Percentiles rank a stretch among this genome's conserved stretches.
Evolutionary conservation across 148 eudicot genomes (phyloP).

Genomic region (Diospyros kaki): DNA sequence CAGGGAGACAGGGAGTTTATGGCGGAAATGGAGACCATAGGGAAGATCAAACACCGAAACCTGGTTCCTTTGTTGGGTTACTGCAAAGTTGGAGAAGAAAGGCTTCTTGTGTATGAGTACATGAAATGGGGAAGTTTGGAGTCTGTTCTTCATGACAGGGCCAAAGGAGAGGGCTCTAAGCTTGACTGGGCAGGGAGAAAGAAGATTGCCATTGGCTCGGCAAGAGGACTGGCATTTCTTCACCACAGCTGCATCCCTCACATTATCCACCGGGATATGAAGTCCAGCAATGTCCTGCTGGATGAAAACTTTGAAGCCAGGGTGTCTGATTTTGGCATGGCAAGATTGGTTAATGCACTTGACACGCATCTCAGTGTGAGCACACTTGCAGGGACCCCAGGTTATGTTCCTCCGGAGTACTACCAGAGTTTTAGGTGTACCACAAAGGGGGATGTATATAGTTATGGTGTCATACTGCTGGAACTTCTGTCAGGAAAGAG

Average conservation of each 20-base stretch:
- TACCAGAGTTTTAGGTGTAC: conserved; percentile 65
- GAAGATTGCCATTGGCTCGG: conserved; percentile 50
- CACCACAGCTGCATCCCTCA: conserved; percentile 68
- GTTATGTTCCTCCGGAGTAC: conserved; percentile 60
- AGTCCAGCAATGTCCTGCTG: conserved; percentile 52
- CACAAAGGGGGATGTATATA: conserved; percentile 52
- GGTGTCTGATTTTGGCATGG: conserved; percentile 66
- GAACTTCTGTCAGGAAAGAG: conserved; percentile 53
- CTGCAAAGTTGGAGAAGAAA: conserved; percentile 55
- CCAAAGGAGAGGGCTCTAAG: conserved; percentile 19
- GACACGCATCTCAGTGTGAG: conserved; percentile 62
- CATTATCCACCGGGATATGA: conserved; percentile 59
- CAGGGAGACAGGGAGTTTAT: conserved; percentile 58
- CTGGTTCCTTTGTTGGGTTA: conserved; percentile 52
- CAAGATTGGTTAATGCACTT: conserved; percentile 47
- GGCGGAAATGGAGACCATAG: conserved; percentile 63
- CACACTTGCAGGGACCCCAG: conserved; percentile 58
- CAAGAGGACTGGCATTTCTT: conserved; percentile 57
- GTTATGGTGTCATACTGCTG: conserved; percentile 47
- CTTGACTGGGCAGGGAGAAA: conserved; percentile 47
- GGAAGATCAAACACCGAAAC: conserved; percentile 53
- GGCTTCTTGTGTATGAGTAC: conserved; percentile 61
- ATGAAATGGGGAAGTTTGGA: conserved; percentile 63
- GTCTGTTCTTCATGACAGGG: conserved; percentile 44
- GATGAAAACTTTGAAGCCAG: conserved; percentile 59